phyloP scores from a whole-genome alignment of 2,329 filamentous ascomycete species.

The Remersonia thermophila region DNA sequence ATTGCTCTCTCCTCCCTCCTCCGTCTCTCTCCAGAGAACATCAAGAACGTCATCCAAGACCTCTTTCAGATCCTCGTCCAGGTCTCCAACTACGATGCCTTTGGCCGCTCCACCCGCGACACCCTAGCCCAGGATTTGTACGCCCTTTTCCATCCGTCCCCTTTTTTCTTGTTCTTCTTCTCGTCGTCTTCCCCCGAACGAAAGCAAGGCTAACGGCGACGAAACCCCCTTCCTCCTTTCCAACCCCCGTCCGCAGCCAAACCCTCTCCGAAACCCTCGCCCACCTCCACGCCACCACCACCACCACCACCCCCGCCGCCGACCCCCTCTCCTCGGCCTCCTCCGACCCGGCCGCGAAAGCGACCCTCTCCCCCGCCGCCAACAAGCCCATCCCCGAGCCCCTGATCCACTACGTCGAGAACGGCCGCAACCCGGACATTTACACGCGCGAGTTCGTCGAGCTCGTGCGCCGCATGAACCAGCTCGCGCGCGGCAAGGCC shows the following conservation, averaged over 20 bases:
- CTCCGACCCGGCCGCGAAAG: neutral
- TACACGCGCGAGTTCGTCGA: constrained; percentile 65
- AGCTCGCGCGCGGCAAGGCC: constrained; percentile 54
- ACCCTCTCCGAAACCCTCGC: constrained; percentile 29
- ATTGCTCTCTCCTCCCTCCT: no score
- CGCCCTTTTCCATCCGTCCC: no score
- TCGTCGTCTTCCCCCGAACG: no score
- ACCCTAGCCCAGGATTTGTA: constrained; percentile 45
- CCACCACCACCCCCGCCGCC: no score
- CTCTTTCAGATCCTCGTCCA: constrained; percentile 54
- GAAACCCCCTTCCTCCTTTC: no score
- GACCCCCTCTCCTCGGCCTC: constrained; percentile 13
- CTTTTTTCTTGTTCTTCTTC: no score
- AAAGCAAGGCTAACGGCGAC: no score
- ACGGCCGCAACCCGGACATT: constrained; percentile 60
- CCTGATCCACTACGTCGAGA: constrained; percentile 56
- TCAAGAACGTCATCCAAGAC: constrained; percentile 51
- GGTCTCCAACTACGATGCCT: constrained; percentile 46
- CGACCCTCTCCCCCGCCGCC: neutral
- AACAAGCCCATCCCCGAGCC: constrained; percentile 42
- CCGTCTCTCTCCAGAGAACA: constrained; percentile 36
- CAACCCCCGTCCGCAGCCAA: no score
- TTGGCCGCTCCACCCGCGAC: constrained; percentile 36
- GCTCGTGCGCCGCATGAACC: constrained; percentile 52
- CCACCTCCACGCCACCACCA: constrained; percentile 21